These are phyloP conservation scores for Cyberlindnera euphorbiae DNA, from an alignment of 805 yeast species.

Conservation along the genomic window DNA sequence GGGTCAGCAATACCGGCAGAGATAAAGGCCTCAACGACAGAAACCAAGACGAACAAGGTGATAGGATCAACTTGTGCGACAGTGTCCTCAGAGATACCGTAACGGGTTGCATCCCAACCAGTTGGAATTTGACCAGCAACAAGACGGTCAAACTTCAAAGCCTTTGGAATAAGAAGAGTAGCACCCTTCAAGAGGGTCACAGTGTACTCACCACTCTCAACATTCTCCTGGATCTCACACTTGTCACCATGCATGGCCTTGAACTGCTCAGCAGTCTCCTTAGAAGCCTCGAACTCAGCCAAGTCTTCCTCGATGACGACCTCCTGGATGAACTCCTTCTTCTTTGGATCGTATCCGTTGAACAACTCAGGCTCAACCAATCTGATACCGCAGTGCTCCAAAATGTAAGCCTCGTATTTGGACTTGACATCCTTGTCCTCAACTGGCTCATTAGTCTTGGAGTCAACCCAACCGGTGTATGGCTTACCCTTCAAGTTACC, in stretches of 20 bases:
- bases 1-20: conserved; percentile 97
- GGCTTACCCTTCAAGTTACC: conserved; percentile 87
- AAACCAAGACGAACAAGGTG: conserved; percentile 86
- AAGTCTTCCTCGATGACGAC: conserved; percentile 94
- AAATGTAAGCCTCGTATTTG: conserved; percentile 83
- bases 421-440: conserved; percentile 91
- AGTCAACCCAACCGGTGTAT: conserved; percentile 96
- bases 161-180: conserved; percentile 81
- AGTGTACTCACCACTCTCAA: conserved; percentile 87
- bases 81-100: conserved; percentile 93
- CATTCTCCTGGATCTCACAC: conserved; percentile 86
- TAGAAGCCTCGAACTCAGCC: conserved; percentile 92
- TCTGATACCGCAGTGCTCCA: conserved; percentile 95
- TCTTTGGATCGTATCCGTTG: conserved; percentile 89
- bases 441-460: conserved; percentile 87
- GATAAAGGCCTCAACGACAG: conserved; percentile 92
- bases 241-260: conserved; percentile 89
- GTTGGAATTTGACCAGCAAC: conserved; percentile 88
- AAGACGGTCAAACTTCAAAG: conserved; percentile 58
- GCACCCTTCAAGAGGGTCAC: conserved; percentile 93
- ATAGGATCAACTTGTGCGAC: conserved; percentile 94
- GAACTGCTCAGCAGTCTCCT: conserved; percentile 94
- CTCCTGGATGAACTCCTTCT: conserved; percentile 92
- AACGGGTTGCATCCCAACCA: conserved; percentile 94
- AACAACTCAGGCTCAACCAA: conserved; percentile 94